A percentile compares a stretch with the other conserved stretches of the same genome.
Conservation (phyloP, 2,329 filamentous ascomycete genomes). For the Berkeleyomyces basicola region DNA sequence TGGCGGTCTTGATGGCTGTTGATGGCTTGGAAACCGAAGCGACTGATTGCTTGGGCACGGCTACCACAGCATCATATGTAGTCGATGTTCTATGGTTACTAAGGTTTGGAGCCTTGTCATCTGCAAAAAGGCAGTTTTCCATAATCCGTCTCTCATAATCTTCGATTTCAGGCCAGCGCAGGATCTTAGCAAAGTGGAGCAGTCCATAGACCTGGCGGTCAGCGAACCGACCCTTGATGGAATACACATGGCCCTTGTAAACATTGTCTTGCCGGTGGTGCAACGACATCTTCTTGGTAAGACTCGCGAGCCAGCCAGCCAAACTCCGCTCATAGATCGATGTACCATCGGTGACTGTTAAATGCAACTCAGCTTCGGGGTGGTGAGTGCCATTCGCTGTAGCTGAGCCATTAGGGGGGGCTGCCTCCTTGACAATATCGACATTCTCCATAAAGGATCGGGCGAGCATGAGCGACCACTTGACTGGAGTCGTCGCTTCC, state of each 20-base stretch:
- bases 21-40: not conserved
- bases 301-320: constrained; percentile 39
- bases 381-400: not conserved
- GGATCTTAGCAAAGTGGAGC: constrained; percentile 44
- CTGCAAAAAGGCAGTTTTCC: constrained; percentile 24
- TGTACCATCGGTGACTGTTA: constrained; percentile 16
- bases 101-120: not conserved
- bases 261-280: constrained; percentile 18
- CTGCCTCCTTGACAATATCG: constrained; percentile 32
- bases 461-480: constrained; percentile 49
- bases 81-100: not conserved
- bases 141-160: constrained; percentile 31
- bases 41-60: not conserved
- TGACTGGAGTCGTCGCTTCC: constrained; percentile 43
- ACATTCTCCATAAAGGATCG: constrained; percentile 54
- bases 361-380: constrained; percentile 15
- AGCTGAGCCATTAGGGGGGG: constrained; percentile 10
- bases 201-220: constrained; percentile 44
- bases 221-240: constrained; percentile 37
- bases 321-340: constrained; percentile 9
- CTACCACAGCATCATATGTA: not conserved
- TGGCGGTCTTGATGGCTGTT: constrained; percentile 1
- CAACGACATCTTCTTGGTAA: constrained; percentile 36
- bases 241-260: constrained; percentile 25
- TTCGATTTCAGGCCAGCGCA: constrained; percentile 47